Base-by-base conservation (phyloP, 2,329 filamentous ascomycete genomes). In the Cyclaneusma minus region DNA sequence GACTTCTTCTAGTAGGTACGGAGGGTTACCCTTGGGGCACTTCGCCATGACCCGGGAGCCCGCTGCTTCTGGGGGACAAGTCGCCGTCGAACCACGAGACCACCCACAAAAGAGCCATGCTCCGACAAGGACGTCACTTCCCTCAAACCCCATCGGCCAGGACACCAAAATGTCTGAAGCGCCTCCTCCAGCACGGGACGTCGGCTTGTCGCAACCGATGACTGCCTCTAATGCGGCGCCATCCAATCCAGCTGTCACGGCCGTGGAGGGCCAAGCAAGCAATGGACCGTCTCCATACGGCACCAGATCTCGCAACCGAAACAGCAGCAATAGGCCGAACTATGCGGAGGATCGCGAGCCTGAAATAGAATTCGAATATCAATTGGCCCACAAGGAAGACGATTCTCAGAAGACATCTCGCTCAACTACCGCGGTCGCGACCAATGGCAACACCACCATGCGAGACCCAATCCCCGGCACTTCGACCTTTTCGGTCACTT, bases 301-400 rank as follows among this genome's bases (percentile, higher is more conserved):
- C 45, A 98, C 89, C 49, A 78, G 85, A 43, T 94, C 85, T 41
- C 79, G 89, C 50, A 92, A 92, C 54, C 77, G 85, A 45, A 75
- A 69, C 31, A 78, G 79, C 43, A 71, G 67, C 39, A 66, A 78
- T 41, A 79, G 89, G 40, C 74, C 78, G 38, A 98, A 98, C 54
- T 98, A 98, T 53, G 87, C 89, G 26, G 89, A 98, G 56, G 81
- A 87, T 53, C 80, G 69, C 54, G 87, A 94, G 51, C 63, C 85
- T 40, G 87, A 95, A 44, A 72, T 81, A 52, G 89, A 95, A 48
- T 82, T 84, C 49, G 87, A 94, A 44, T 67, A 64, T 48, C 56
- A 63, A 45, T 49, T 57, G 28, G 54, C 65, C 39, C 60, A 62
- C 44, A 63, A 68, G 39, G 62, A 69, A 10, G 56, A 57, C 29